Base-by-base conservation (phyloP, 495 filamentous ascomycete genomes). In the Tuber magnatum region DNA sequence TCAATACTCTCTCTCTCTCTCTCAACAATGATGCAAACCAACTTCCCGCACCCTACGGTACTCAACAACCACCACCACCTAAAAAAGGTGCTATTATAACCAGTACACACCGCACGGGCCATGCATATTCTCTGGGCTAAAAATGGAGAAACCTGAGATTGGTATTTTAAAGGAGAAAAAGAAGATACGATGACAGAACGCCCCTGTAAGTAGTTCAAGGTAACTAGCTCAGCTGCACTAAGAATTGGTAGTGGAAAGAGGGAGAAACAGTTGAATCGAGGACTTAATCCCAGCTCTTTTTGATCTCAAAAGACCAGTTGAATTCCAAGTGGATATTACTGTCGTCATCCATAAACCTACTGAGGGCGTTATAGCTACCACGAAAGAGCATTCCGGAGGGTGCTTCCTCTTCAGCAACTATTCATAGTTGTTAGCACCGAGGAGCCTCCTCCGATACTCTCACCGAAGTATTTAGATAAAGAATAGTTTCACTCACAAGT, bases 261-360 rank as follows among this genome's bases (percentile, higher is more conserved):
- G 39, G 44, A 71, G 24, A 73, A 73, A 32, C n/a, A 71, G 32
- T 76, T 79, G 44, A 35, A 24, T 74, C 68, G 32, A 20, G 35
- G 28, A 41, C 69, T 82, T 73, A 85, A 81, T 89, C 91, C 96
- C 95, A 98, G 82, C 94, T 92, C 87, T 97, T 99, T 83, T 89
- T 87, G 82, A 99, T 97, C 79, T 97, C 91, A 80, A 99, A 97
- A 71, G 88, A 87, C 95, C 95, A 99, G 74, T 94, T 90, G 84
- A 99, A 98, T 80, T 90, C 85, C 56, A 99, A 87, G 84, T 98
- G 93, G 43, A 86, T 89, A 83, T 92, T 88, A 77, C 92, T 87
- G 85, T 99, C 95, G 77, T 99, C 95, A 83, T 99, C 95, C 73
- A 95, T 86, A 84, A 99, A 98, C 83, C 88, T 92, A 72, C 92